Conservation (phyloP, 768 basidiomycete genomes). For the Agaricus subrufescens region DNA sequence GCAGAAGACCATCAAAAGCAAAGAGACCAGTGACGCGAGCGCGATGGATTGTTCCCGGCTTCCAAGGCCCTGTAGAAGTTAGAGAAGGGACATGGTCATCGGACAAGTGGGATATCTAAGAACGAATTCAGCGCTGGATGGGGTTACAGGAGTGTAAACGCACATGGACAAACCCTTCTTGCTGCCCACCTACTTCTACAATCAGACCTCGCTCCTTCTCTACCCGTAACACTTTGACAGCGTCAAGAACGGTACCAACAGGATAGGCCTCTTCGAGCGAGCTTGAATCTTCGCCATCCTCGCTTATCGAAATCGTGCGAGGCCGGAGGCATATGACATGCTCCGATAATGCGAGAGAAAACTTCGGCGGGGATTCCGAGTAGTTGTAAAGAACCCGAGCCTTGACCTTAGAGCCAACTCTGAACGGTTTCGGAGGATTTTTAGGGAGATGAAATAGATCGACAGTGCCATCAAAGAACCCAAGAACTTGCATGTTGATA, state of each 20-base stretch:
- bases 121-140: slow-evolving; percentile 7
- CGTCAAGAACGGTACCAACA: slow-evolving; percentile 67
- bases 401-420: slow-evolving; percentile 73
- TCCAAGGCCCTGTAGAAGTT: slow-evolving; percentile 77
- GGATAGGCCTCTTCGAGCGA: slow-evolving; percentile 57
- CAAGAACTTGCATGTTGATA: slow-evolving; percentile 83
- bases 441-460: slow-evolving; percentile 73
- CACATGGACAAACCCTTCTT: slow-evolving; percentile 87
- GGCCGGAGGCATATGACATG: slow-evolving; percentile 60
- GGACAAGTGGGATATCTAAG: slow-evolving; percentile 88
- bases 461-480: slow-evolving; percentile 88
- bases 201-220: slow-evolving; percentile 82
- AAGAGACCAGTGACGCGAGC: slow-evolving; percentile 88
- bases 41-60: slow-evolving; percentile 68
- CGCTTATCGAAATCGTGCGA: slow-evolving; percentile 26
- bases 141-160: slow-evolving; percentile 22
- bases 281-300: slow-evolving; percentile 18
- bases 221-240: slow-evolving; percentile 67
- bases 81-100: slow-evolving; percentile 88
- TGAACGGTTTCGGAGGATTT: slow-evolving; percentile 39
- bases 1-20: slow-evolving; percentile 80
- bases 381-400: slow-evolving; percentile 83
- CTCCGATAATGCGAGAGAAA: slow-evolving; percentile 72
- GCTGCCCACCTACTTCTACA: slow-evolving; percentile 55
- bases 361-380: slow-evolving; percentile 69